Conservation (phyloP, 306 rosid genomes). For the Cajanus cajan region DNA sequence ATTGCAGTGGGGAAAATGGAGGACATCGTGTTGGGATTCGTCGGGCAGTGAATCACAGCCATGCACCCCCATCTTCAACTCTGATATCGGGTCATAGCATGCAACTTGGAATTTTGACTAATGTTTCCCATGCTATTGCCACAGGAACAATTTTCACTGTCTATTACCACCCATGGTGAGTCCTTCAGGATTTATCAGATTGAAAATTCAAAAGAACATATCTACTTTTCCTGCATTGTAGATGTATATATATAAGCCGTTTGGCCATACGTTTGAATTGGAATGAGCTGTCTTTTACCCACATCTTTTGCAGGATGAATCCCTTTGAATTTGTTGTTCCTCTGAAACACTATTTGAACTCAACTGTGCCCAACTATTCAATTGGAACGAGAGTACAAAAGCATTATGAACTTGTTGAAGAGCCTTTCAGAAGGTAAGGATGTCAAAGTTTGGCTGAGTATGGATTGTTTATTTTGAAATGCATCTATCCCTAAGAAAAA, state of each 20-base stretch:
- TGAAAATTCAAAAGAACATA: background rate
- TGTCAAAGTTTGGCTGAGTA: background rate
- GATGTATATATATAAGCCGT: background rate
- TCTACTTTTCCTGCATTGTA: background rate
- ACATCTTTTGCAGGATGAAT: conserved; percentile 52
- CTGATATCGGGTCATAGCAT: conserved; percentile 56
- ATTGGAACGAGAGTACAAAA: conserved; percentile 53
- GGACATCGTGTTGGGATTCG: conserved; percentile 58
- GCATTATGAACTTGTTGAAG: conserved; percentile 42
- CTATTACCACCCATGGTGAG: conserved; percentile 75
- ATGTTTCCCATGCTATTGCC: conserved; percentile 51
- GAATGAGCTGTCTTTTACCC: conserved; percentile 13
- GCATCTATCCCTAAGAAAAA: background rate
- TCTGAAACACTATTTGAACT: conserved; percentile 39
- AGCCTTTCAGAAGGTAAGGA: conserved; percentile 56
- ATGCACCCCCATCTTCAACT: conserved; percentile 34
- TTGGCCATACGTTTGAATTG: background rate
- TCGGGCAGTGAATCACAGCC: conserved; percentile 33
- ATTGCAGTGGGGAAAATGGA: conserved; percentile 62
- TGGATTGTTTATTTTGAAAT: background rate
- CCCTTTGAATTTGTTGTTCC: conserved; percentile 59
- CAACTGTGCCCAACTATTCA: conserved; percentile 33
- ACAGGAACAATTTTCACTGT: conserved; percentile 51
- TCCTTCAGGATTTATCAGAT: background rate
- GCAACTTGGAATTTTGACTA: conserved; percentile 58